Conservation (phyloP, 179 eudicot species). For the Patellifolia procumbens region DNA sequence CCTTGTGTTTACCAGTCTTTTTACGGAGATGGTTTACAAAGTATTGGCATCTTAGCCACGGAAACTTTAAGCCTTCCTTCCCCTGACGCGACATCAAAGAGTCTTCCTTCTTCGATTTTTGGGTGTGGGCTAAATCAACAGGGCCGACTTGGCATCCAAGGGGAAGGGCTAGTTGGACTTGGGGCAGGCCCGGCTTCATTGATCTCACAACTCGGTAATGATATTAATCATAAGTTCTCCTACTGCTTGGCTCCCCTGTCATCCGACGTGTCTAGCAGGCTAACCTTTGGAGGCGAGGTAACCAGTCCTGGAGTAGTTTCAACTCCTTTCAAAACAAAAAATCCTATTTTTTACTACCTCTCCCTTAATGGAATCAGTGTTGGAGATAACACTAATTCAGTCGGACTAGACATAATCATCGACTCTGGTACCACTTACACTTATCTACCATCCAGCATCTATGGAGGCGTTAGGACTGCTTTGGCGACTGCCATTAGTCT, state of each 20-base stretch:
- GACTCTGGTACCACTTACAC: conserved; percentile 67
- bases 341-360: conserved; percentile 36
- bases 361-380: conserved; percentile 44
- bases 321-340: conserved; percentile 34
- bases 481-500: conserved; percentile 24
- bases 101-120: conserved; percentile 21
- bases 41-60: conserved; percentile 36
- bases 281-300: conserved; percentile 48
- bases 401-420: not conserved
- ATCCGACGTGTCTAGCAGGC: conserved; percentile 32
- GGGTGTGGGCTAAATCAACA: conserved; percentile 54
- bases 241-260: conserved; percentile 46
- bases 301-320: conserved; percentile 39
- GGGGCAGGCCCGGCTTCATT: conserved; percentile 52
- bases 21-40: conserved; percentile 49
- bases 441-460: conserved; percentile 29
- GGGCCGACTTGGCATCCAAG: conserved; percentile 31
- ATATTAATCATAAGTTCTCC: conserved; percentile 43
- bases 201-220: conserved; percentile 37
- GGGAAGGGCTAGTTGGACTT: conserved; percentile 57
- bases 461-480: conserved; percentile 24
- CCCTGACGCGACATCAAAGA: not conserved
- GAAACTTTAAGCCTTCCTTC: conserved; percentile 52
- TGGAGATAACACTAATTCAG: conserved; percentile 16
- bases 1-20: conserved; percentile 19